Base-by-base conservation (phyloP, 2,329 filamentous ascomycete genomes). In the Exophiala sp. region DNA sequence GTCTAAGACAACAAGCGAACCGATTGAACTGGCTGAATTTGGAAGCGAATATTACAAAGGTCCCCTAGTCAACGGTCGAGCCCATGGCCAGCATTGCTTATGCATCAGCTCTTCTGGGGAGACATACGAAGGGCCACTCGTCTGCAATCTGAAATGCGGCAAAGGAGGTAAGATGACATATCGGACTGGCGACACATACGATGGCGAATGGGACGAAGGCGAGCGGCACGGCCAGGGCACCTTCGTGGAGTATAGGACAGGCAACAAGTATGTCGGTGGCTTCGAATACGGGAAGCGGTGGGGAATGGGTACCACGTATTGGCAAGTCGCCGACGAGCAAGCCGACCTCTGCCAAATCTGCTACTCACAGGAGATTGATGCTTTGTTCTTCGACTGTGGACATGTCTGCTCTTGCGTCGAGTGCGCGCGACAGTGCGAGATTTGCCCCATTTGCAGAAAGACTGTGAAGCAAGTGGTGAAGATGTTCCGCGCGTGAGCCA, bases 381-480 rank as follows among this genome's bases (percentile, higher is more conserved):
- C 78, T 3, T 71, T 79, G 5, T 82, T 83, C 62, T 79, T 78
- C 57, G 77, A 80, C 55, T 83, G 80, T 56, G 80, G 80, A 0
- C 80, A 83, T 60, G 77, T 83, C 14, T 75, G 80, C 39, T 76
- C 79, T 2, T 83, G 80, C 56, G 66, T 78, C 50, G 67, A 67
- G n/a, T 83, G 80, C 60, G 80, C 80, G 10, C 70, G 70, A 43
- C 72, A 77, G 60, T 73, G 83, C 23, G 77, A 80, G 48, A 69
- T 68, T 43, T 83, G 80, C 57, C 80, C 80, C 1, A 77, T 83
- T 19, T 83, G 80, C 63, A 70, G 80, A 48, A 76, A 75, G 66
- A 70, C 70, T 46, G 75, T 83, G 16, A 63, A 76, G 54, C 75
- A 68, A 44, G 74, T 80, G 24, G 72, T 83, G 57, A 81, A 78